Conservation (phyloP, 495 filamentous ascomycete genomes). For the Chaetomium cochliodes region DNA sequence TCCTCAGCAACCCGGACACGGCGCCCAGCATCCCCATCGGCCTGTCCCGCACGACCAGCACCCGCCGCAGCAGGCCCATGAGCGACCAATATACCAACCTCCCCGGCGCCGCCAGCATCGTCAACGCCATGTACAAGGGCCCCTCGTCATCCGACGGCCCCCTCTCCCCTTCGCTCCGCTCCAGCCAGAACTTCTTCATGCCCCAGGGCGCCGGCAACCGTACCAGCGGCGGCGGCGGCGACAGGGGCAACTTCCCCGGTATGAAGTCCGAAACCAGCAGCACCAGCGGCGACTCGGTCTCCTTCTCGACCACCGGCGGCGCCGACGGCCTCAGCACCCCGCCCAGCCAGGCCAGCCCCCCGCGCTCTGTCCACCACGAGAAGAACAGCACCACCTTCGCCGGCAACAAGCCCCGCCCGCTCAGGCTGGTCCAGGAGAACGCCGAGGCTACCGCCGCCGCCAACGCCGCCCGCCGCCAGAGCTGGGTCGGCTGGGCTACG, state of each 20-base stretch:
- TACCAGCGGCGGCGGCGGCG: constrained; percentile 44
- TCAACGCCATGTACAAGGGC: constrained; percentile 81
- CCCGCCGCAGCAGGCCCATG: constrained; percentile 55
- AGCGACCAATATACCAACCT: constrained; percentile 70
- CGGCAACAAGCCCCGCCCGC: constrained; percentile 76
- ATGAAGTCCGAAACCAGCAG: constrained; percentile 61
- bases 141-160: constrained; percentile 46
- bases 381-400: constrained; percentile 61
- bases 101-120: constrained; percentile 64
- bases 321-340: constrained; percentile 54
- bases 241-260: constrained; percentile 51
- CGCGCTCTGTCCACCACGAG: constrained; percentile 49
- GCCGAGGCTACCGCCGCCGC: constrained; percentile 35
- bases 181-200: constrained; percentile 46
- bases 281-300: constrained; percentile 58
- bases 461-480: constrained; percentile 43
- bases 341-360: constrained; percentile 52
- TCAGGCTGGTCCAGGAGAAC: constrained; percentile 78
- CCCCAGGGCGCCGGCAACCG: constrained; percentile 50
- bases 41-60: constrained; percentile 63
- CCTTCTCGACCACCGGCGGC: constrained; percentile 34
- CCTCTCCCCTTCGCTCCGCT: constrained; percentile 55
- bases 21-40: constrained; percentile 74
- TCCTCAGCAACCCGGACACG: constrained; percentile 67
- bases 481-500: constrained; percentile 58